A percentile compares a stretch with the other conserved stretches of the same genome.
Conservation (phyloP, 2,329 filamentous ascomycete genomes). For the Macroventuria anomochaeta region DNA sequence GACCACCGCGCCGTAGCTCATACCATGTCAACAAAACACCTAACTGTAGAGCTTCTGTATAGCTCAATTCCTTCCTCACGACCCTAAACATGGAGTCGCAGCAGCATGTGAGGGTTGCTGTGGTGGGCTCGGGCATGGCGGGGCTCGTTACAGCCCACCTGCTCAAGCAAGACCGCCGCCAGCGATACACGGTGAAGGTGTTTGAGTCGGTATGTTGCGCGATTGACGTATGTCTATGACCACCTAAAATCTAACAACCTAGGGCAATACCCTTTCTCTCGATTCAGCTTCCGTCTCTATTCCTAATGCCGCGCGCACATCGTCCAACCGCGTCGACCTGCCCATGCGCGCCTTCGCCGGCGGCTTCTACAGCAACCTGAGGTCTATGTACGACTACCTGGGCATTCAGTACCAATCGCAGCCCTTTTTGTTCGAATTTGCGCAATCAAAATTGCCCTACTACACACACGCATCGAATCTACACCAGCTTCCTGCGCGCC, state of each 20-base stretch:
- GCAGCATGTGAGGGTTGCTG: slow-evolving; percentile 44
- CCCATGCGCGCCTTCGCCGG: slow-evolving; percentile 61
- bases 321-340: slow-evolving; percentile 53
- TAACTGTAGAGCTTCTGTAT: neutral
- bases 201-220: slow-evolving; percentile 53
- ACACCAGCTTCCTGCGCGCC: slow-evolving; percentile 57
- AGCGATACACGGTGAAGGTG: slow-evolving; percentile 53
- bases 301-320: slow-evolving; percentile 30
- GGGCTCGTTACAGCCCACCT: slow-evolving; percentile 57
- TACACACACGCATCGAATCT: slow-evolving; percentile 63
- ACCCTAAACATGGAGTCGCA: slow-evolving; percentile 15
- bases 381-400: slow-evolving; percentile 63
- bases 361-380: slow-evolving; percentile 63
- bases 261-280: slow-evolving; percentile 55
- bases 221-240: neutral
- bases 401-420: slow-evolving; percentile 58
- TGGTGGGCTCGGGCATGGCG: slow-evolving; percentile 59
- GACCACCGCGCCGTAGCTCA: neutral
- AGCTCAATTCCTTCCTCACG: neutral
- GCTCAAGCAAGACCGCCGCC: slow-evolving; percentile 49
- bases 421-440: slow-evolving; percentile 62
- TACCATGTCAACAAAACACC: slow-evolving; percentile 2
- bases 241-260: neutral
- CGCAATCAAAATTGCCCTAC: slow-evolving; percentile 48
- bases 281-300: slow-evolving; percentile 55